Percentiles rank a stretch among this genome's conserved stretches.
Conservation (phyloP, 2,329 filamentous ascomycete species). For the Fusarium citri region DNA sequence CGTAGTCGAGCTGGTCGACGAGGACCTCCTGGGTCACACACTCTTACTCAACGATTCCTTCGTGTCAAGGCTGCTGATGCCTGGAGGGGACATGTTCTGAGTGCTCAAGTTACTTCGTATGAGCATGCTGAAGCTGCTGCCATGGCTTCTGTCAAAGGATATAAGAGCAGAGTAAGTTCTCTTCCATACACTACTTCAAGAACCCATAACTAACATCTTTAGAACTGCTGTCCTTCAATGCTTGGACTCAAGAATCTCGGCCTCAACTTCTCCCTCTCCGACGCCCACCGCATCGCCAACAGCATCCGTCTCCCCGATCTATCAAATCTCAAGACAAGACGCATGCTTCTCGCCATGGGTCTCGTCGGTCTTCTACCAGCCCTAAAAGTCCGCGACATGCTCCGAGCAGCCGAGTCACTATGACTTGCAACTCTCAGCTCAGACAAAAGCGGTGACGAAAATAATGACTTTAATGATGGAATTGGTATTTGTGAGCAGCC, state of each 20-base stretch:
- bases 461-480: constrained; percentile 19
- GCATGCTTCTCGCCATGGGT: constrained; percentile 48
- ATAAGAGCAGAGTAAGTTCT: constrained; percentile 35
- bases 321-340: constrained; percentile 45
- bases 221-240: constrained; percentile 39
- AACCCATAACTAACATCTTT: constrained; percentile 6
- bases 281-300: constrained; percentile 29
- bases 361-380: constrained; percentile 46
- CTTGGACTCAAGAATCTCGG: constrained; percentile 31
- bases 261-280: constrained; percentile 38
- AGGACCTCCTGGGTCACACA: constrained; percentile 45
- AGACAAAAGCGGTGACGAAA: not conserved
- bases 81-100: constrained; percentile 53
- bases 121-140: constrained; percentile 31
- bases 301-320: constrained; percentile 43
- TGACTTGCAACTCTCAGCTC: constrained; percentile 31
- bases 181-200: not conserved
- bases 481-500: constrained; percentile 37
- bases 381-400: constrained; percentile 38
- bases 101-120: constrained; percentile 44
- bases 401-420: constrained; percentile 37
- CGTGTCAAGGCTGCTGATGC: constrained; percentile 57
- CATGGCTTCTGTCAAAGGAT: constrained; percentile 4
- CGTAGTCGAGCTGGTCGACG: constrained; percentile 23
- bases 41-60: constrained; percentile 56